These are phyloP conservation scores for Phytophthora multivora DNA, from an alignment of 352 stramenopile genomes.

Conservation along the genomic window DNA sequence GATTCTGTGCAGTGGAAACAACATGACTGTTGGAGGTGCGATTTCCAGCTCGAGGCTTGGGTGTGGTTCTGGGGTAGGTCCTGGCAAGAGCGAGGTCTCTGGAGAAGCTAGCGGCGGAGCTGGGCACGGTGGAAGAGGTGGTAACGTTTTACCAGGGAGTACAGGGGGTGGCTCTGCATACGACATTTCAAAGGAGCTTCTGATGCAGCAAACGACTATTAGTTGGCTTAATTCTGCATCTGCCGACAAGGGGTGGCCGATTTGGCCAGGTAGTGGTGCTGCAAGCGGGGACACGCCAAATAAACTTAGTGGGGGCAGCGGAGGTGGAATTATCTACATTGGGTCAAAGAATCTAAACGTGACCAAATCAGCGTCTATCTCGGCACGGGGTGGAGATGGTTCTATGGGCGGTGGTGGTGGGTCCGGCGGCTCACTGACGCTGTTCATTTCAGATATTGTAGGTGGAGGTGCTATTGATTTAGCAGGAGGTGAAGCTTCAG, in stretches of 20 bases:
- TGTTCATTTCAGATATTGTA: conserved; percentile 64
- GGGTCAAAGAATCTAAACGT: conserved; percentile 55
- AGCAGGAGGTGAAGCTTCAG: conserved; percentile 49
- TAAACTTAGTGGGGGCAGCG: conserved; percentile 62
- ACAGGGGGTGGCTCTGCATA: conserved; percentile 50
- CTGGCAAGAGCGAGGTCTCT: conserved; percentile 55
- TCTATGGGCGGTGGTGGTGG: conserved; percentile 73
- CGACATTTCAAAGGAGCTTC: conserved; percentile 36
- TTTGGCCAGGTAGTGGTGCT: conserved; percentile 73
- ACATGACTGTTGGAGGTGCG: conserved; percentile 42
- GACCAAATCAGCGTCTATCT: conserved; percentile 46
- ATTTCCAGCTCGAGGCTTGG: conserved; percentile 52
- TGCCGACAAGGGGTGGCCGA: conserved; percentile 46
- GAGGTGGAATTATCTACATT: conserved; percentile 78
- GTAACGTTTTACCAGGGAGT: conserved; percentile 62
- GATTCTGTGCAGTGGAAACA: conserved; percentile 54
- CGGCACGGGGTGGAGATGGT: conserved; percentile 55
- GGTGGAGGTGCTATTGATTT: conserved; percentile 66
- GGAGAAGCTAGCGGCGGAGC: conserved; percentile 64
- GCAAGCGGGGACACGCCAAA: conserved; percentile 53
- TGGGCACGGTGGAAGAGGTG: conserved; percentile 68
- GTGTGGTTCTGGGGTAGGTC: conserved; percentile 54
- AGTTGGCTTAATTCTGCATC: conserved; percentile 10
- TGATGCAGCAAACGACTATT: conserved; percentile 14
- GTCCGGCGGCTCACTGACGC: conserved; percentile 63